These are phyloP conservation scores for Neurospora sp. DNA, from an alignment of 495 filamentous ascomycete genomes.

Conservation along the genomic window DNA sequence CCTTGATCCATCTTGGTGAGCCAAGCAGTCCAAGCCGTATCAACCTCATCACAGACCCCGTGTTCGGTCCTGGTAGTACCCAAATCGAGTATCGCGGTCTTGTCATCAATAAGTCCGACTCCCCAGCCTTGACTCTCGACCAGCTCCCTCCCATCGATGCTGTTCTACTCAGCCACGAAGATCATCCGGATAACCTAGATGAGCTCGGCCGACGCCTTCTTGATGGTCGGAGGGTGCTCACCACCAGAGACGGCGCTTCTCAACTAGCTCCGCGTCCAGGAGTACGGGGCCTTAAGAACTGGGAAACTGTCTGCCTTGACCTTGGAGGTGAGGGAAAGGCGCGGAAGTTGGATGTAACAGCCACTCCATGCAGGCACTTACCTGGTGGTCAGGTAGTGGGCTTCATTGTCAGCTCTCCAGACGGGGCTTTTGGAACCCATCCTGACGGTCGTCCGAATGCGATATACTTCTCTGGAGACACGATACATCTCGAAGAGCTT, in stretches of 20 bases:
- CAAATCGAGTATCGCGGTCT: slow-evolving; percentile 22
- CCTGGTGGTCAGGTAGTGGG: slow-evolving; percentile 40
- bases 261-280: slow-evolving; percentile 33
- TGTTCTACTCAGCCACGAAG: slow-evolving; percentile 45
- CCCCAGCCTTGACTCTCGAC: slow-evolving; percentile 26
- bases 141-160: slow-evolving; percentile 40
- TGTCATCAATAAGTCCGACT: slow-evolving; percentile 21
- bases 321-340: slow-evolving; percentile 5
- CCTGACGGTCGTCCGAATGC: slow-evolving; percentile 35
- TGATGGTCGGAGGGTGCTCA: slow-evolving; percentile 39
- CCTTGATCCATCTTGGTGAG: slow-evolving; percentile 32
- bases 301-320: slow-evolving; percentile 12
- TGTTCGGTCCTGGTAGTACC: slow-evolving; percentile 39
- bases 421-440: slow-evolving; percentile 25
- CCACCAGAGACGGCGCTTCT: slow-evolving; percentile 37
- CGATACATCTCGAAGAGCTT: slow-evolving; percentile 39
- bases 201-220: slow-evolving; percentile 29
- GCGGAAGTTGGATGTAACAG: slow-evolving; percentile 39
- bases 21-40: slow-evolving; percentile 16
- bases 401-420: slow-evolving; percentile 30
- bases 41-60: slow-evolving; percentile 43
- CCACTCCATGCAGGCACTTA: slow-evolving; percentile 36
- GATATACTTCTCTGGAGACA: slow-evolving; percentile 47
- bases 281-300: slow-evolving; percentile 28
- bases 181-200: slow-evolving; percentile 46